Conservation (phyloP, 495 filamentous ascomycete species). For the Penicillium arizonense region DNA sequence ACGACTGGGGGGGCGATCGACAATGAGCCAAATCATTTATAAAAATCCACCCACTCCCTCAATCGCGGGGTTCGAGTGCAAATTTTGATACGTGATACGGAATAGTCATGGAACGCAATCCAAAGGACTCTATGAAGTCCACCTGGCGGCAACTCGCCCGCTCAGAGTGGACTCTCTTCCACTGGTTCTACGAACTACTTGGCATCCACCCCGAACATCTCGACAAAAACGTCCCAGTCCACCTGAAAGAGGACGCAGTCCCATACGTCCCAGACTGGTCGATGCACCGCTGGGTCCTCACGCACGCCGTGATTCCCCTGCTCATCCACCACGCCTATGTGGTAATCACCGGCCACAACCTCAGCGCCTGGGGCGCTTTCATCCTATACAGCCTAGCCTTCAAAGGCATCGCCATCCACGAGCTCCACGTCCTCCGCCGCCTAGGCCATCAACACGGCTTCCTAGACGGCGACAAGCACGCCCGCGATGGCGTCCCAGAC, state of each 20-base stretch:
- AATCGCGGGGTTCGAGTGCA: neutral
- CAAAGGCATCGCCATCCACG: slow-evolving; percentile 31
- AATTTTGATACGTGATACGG: neutral
- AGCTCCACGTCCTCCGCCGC: slow-evolving; percentile 29
- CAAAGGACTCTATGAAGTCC: slow-evolving; percentile 37
- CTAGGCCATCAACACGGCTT: slow-evolving; percentile 33
- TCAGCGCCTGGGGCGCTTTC: slow-evolving; percentile 23
- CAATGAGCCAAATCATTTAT: slow-evolving; percentile 5
- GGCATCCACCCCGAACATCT: slow-evolving; percentile 28
- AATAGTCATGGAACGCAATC: slow-evolving; percentile 21
- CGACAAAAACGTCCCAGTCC: slow-evolving; percentile 22
- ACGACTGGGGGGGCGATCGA: slow-evolving; percentile 12
- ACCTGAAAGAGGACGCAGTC: slow-evolving; percentile 25
- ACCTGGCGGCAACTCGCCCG: slow-evolving; percentile 30
- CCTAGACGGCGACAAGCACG: slow-evolving; percentile 38
- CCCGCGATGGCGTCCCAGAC: slow-evolving; percentile 37
- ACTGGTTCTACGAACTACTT: slow-evolving; percentile 35
- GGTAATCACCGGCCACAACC: slow-evolving; percentile 22
- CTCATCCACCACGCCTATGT: slow-evolving; percentile 31
- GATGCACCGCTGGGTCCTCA: slow-evolving; percentile 31
- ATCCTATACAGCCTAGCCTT: slow-evolving; percentile 28
- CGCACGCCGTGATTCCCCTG: slow-evolving; percentile 23
- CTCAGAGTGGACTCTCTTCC: slow-evolving; percentile 29
- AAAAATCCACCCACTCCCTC: slow-evolving; percentile 11
- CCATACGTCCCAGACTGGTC: slow-evolving; percentile 31